Percentiles rank a stretch among this genome's conserved stretches.
phyloP scores from a whole-genome alignment of 2,329 filamentous ascomycete species.

The Ramichloridium luteum region DNA sequence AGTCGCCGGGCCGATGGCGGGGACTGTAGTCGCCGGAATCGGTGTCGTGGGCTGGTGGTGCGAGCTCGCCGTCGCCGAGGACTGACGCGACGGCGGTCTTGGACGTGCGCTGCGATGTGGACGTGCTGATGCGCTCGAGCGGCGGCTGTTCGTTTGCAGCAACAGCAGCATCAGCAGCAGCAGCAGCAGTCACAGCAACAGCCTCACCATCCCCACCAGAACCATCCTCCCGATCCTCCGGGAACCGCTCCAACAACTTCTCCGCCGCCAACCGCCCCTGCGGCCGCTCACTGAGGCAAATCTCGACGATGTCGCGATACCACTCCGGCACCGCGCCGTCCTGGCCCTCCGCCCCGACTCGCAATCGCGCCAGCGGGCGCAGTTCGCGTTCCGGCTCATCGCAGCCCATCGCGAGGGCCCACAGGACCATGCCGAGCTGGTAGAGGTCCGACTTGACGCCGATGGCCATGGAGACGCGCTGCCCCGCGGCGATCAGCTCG shows the following conservation, averaged over 20 bases:
- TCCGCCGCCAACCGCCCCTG: slow-evolving; percentile 61
- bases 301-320: slow-evolving; percentile 62
- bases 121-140: too few species aligned
- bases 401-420: slow-evolving; percentile 74
- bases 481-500: slow-evolving; percentile 71
- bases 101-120: too few species aligned
- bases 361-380: slow-evolving; percentile 55
- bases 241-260: slow-evolving; percentile 58
- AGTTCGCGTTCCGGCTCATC: slow-evolving; percentile 78
- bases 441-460: slow-evolving; percentile 95
- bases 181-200: too few species aligned
- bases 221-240: too few species aligned
- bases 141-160: neutral
- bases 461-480: slow-evolving; percentile 92
- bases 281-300: slow-evolving; percentile 65
- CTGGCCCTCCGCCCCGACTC: slow-evolving; percentile 35
- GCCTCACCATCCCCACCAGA: too few species aligned
- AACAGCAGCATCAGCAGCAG: slow-evolving; percentile 9
- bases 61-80: slow-evolving; percentile 8
- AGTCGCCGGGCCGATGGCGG: slow-evolving; percentile 24
- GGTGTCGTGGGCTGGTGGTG: too few species aligned
- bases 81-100: slow-evolving; percentile 4
- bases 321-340: slow-evolving; percentile 56
- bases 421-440: slow-evolving; percentile 93
- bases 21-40: slow-evolving; percentile 29